Conservation (phyloP, 129 eudicot genomes). For the Cynara cardunculus region DNA sequence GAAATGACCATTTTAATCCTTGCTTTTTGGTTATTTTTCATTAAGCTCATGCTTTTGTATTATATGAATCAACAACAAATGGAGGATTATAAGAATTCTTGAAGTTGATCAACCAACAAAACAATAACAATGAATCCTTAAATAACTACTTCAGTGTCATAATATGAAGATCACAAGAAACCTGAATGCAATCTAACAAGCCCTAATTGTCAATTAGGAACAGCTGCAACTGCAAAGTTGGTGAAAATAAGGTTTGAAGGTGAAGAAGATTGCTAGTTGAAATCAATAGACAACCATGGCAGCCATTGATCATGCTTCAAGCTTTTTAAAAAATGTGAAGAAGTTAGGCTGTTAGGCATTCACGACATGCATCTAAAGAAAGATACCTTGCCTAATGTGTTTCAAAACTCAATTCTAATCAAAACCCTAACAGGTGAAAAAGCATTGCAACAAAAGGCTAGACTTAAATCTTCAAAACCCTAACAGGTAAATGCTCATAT, state of each 20-base stretch:
- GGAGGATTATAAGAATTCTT: neutral
- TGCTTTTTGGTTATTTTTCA: neutral
- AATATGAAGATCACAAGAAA: neutral
- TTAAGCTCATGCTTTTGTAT: neutral
- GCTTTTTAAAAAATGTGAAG: neutral
- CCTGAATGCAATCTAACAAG: neutral
- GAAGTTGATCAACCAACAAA: neutral
- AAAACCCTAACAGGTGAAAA: conserved; percentile 1
- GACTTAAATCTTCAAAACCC: conserved; percentile 15
- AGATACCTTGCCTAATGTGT: neutral
- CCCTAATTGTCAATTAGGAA: neutral
- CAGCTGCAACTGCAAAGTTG: neutral
- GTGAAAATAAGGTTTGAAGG: neutral
- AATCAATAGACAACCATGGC: neutral
- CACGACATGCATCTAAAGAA: neutral
- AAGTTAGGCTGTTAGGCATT: neutral
- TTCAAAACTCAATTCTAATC: neutral
- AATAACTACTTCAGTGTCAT: neutral
- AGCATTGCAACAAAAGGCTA: neutral
- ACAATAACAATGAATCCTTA: neutral
- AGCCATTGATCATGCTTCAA: too few relatives aligned
- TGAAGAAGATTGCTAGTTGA: neutral
- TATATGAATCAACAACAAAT: neutral
- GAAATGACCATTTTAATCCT: neutral
- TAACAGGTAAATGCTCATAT: neutral